Conservation (phyloP, 352 stramenopile genomes). For the Bremia lactucae region DNA sequence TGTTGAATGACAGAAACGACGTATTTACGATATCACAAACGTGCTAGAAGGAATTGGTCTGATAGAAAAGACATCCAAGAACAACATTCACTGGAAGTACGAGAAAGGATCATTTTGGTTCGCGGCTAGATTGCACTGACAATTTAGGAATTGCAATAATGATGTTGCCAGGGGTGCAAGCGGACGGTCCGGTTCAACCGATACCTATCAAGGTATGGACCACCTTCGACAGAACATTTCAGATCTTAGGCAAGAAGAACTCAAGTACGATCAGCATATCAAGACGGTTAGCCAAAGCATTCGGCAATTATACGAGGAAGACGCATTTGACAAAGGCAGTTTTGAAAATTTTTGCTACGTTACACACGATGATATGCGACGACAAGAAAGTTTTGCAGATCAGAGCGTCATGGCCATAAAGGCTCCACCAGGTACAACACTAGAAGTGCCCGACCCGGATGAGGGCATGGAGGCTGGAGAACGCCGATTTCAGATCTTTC, state of each 20-base stretch:
- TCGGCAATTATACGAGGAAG: constrained; percentile 73
- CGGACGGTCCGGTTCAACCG: constrained; percentile 26
- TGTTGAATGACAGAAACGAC: constrained; percentile 71
- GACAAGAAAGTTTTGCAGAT: constrained; percentile 71
- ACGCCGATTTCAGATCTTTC: constrained; percentile 89
- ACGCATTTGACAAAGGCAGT: constrained; percentile 62
- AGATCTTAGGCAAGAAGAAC: constrained; percentile 74
- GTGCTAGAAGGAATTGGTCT: constrained; percentile 96
- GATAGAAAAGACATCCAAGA: constrained; percentile 96
- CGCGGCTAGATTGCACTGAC: neutral
- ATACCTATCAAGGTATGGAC: constrained; percentile 58
- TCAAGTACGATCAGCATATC: constrained; percentile 79
- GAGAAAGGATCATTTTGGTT: constrained; percentile 19
- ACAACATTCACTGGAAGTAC: constrained; percentile 96
- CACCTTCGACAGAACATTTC: constrained; percentile 66
- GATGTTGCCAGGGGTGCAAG: constrained; percentile 35
- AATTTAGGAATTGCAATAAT: neutral
- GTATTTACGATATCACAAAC: constrained; percentile 99
- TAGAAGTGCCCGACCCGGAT: constrained; percentile 91
- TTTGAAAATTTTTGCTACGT: constrained; percentile 80
- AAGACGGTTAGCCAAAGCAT: constrained; percentile 74
- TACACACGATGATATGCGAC: constrained; percentile 84
- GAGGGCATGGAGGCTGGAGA: constrained; percentile 86
- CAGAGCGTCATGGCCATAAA: constrained; percentile 92
- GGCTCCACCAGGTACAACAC: constrained; percentile 86